Percentiles rank a stretch among this genome's conserved stretches.
Conservation (phyloP, 2,329 filamentous ascomycete species). For the Beauveria bassiana region DNA sequence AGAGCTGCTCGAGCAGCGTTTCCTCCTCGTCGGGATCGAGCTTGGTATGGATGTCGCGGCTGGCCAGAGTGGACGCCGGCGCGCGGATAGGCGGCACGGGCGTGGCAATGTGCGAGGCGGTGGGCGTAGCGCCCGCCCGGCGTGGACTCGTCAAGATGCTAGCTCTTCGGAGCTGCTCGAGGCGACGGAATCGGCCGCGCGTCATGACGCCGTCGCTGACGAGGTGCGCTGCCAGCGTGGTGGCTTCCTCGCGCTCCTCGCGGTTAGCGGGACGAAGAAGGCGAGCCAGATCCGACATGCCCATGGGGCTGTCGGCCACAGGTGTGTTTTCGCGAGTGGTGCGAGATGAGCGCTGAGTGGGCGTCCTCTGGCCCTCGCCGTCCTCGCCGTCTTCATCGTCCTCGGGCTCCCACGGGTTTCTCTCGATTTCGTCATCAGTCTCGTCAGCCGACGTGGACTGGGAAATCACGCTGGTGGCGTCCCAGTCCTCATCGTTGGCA, state of each 20-base stretch:
- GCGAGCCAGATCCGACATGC: conserved; percentile 62
- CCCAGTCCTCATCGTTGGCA: conserved; percentile 51
- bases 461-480: conserved; percentile 76
- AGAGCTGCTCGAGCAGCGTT: conserved; percentile 51
- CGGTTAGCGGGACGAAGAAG: conserved; percentile 73
- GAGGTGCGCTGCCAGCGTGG: conserved; percentile 73
- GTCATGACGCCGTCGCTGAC: conserved; percentile 67
- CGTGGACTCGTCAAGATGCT: conserved; percentile 43
- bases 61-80: conserved; percentile 2
- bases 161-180: conserved; percentile 61
- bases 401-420: conserved; percentile 22
- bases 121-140: conserved; percentile 15
- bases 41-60: conserved; percentile 22
- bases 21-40: conserved; percentile 52
- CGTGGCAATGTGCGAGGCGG: conserved; percentile 9
- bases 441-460: conserved; percentile 22
- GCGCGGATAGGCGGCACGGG: neutral
- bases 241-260: conserved; percentile 74
- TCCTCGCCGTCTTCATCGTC: conserved; percentile 37
- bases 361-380: conserved; percentile 57
- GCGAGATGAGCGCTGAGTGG: conserved; percentile 56
- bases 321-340: conserved; percentile 47
- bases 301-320: conserved; percentile 53
- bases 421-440: conserved; percentile 24
- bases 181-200: conserved; percentile 64